A percentile compares a stretch with the other conserved stretches of the same genome.
These are phyloP conservation scores for Canavalia gladiata DNA, from an alignment of 306 rosid genomes.

Conservation along the genomic window DNA sequence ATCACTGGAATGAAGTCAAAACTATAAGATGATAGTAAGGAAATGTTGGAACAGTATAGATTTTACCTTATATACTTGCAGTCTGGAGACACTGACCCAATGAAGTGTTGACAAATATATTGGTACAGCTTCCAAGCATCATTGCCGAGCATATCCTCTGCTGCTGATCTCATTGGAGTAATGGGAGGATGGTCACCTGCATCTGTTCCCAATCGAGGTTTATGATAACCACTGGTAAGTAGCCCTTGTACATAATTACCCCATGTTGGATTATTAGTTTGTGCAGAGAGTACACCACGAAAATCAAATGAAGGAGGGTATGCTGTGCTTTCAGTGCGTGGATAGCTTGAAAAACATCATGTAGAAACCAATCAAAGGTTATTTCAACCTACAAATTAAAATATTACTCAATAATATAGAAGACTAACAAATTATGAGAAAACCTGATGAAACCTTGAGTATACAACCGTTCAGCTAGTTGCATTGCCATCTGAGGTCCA, in stretches of 20 bases:
- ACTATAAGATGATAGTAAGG: slow-evolving; percentile 22
- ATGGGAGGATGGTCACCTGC: slow-evolving; percentile 98
- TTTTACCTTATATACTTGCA: slow-evolving; percentile 88
- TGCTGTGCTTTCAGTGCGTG: slow-evolving; percentile 96
- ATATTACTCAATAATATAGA: slow-evolving; percentile 29
- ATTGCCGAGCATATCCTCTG: slow-evolving; percentile 81
- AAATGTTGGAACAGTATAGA: slow-evolving; percentile 20
- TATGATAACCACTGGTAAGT: slow-evolving; percentile 71
- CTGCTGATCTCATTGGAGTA: slow-evolving; percentile 85
- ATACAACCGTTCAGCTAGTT: slow-evolving; percentile 93
- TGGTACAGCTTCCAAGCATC: slow-evolving; percentile 96
- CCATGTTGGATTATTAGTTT: slow-evolving; percentile 75
- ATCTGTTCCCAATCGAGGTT: slow-evolving; percentile 86
- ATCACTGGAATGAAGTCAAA: slow-evolving; percentile 48
- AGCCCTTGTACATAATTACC: slow-evolving; percentile 74
- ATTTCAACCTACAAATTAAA: slow-evolving; percentile 29
- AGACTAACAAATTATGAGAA: slow-evolving; percentile 34
- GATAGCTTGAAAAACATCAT: slow-evolving; percentile 75
- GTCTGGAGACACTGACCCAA: slow-evolving; percentile 92
- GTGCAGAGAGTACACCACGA: slow-evolving; percentile 74
- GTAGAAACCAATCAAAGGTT: slow-evolving; percentile 42
- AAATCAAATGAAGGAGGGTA: slow-evolving; percentile 97
- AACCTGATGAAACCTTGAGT: slow-evolving; percentile 97
- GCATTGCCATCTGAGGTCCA: slow-evolving; percentile 98
- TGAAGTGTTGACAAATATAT: slow-evolving; percentile 90